Base-by-base conservation (phyloP, 2,329 filamentous ascomycete species). In the Hypomyces perniciosus region DNA sequence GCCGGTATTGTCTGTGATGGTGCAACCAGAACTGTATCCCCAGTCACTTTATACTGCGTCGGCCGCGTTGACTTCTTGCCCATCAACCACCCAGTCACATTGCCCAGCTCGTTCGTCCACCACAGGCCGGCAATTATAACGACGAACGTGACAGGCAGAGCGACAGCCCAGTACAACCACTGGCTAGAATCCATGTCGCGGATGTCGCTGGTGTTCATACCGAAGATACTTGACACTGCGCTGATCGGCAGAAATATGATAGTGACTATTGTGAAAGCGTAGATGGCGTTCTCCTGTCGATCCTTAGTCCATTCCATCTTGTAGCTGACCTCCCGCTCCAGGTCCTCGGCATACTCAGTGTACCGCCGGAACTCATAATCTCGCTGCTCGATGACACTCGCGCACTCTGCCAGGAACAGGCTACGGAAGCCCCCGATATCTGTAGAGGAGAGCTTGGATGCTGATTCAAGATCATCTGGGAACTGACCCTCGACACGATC, bases 201-300 rank as follows among this genome's bases (percentile, higher is more conserved):
- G 4, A 79, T 65, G 56, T 78, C 76, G 44, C 62, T 64, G 4
- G 74, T 75, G 59, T 79, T 78, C 74, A 79, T 79, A 48, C 76
- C 76, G 55, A 79, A 75, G 50, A 77, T 70, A 57, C 71, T 73
- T 8, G 73, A 70, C 3, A 77, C 66, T 29, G 72, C 65, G 45
- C 68, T 69, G 6, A 77, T 64, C 0, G 75, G 74, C 9, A 78
- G 59, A 55, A 77, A 78, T 41, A 78, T 59, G 51, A 75, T 69
- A 5, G 75, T 77, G 8, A 75, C 72, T 44, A 77, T 67, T 4
- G 75, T 77, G 51, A 78, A 77, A 38, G 70, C 72, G 53, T 75
- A 75, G 45, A 77, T 72, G 43, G 74, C 72, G 35, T 69, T 69
- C 49, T 76, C 73, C 48, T 77, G 72, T 12, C 70, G 63, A 57